Percentiles rank a stretch among this genome's conserved stretches.
Evolutionary conservation across 441 rosid genomes (phyloP).

Genomic region (Eruca vesicaria): DNA sequence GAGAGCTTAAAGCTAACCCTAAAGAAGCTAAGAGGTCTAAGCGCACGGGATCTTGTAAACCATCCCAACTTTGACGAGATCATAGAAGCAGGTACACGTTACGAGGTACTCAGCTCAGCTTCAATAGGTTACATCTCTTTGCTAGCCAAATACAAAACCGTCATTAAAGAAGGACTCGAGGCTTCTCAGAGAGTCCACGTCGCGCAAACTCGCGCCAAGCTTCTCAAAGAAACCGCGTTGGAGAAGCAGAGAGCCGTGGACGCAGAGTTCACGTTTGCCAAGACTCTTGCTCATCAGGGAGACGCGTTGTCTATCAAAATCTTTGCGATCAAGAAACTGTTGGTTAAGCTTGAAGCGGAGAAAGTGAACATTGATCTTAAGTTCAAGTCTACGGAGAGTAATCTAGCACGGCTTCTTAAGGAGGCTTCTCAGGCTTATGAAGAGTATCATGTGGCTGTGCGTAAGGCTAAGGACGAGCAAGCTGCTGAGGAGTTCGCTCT

Average conservation of each 20-base stretch:
- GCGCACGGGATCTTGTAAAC: constrained; percentile 34
- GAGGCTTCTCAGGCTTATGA: constrained; percentile 35
- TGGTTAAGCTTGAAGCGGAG: constrained; percentile 34
- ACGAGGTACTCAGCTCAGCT: constrained; percentile 36
- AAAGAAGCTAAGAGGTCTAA: constrained; percentile 31
- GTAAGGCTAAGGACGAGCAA: constrained; percentile 35
- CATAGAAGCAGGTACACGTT: constrained; percentile 32
- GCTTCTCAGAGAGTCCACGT: constrained; percentile 37
- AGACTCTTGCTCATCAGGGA: constrained; percentile 24
- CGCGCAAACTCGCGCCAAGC: constrained; percentile 29
- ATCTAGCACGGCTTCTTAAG: constrained; percentile 25
- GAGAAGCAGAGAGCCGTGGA: constrained; percentile 37
- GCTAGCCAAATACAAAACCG: constrained; percentile 40
- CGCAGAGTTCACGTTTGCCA: constrained; percentile 11
- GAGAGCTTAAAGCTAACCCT: constrained; percentile 26
- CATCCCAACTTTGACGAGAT: constrained; percentile 35
- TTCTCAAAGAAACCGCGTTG: constrained; percentile 31
- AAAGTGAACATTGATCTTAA: constrained; percentile 18
- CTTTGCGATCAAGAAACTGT: constrained; percentile 33
- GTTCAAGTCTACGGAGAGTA: constrained; percentile 18
- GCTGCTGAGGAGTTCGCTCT: no score
- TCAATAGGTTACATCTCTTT: constrained; percentile 39
- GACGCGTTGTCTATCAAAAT: constrained; percentile 27
- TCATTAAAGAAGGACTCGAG: constrained; percentile 38
- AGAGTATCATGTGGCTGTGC: constrained; percentile 34